Conservation (phyloP, 495 filamentous ascomycete genomes). For the Podospora appendiculata region DNA sequence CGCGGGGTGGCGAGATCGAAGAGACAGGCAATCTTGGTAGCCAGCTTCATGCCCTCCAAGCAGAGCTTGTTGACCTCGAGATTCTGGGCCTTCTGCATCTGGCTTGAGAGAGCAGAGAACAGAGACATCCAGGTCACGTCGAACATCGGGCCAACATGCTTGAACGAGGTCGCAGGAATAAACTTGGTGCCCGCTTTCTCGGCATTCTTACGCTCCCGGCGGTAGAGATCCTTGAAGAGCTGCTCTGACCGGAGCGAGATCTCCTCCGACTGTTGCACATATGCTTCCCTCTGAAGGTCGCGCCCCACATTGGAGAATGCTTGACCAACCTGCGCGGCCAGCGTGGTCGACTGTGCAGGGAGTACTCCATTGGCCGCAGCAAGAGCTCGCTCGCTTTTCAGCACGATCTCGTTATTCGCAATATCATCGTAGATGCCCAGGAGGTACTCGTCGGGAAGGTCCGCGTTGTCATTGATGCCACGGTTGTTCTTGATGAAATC, state of each 20-base stretch:
- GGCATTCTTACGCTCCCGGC: slow-evolving; percentile 71
- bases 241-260: slow-evolving; percentile 63
- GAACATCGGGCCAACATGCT: slow-evolving; percentile 97
- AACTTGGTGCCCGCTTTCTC: slow-evolving; percentile 65
- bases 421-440: slow-evolving; percentile 89
- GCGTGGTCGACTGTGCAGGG: slow-evolving; percentile 53
- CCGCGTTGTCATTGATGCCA: slow-evolving; percentile 94
- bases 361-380: slow-evolving; percentile 64
- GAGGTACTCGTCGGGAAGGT: slow-evolving; percentile 90
- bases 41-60: slow-evolving; percentile 90
- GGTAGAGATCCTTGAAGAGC: slow-evolving; percentile 82
- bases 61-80: slow-evolving; percentile 84
- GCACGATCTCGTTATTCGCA: slow-evolving; percentile 80
- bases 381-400: slow-evolving; percentile 82
- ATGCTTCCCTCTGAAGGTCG: slow-evolving; percentile 87
- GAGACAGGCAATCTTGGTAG: slow-evolving; percentile 83
- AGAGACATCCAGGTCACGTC: slow-evolving; percentile 99
- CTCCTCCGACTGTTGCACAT: slow-evolving; percentile 88
- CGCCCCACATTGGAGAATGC: slow-evolving; percentile 84
- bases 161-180: slow-evolving; percentile 85
- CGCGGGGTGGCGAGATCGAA: slow-evolving; percentile 88
- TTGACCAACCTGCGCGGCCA: slow-evolving; percentile 82
- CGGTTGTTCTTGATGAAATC: slow-evolving; percentile 99
- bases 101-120: slow-evolving; percentile 82
- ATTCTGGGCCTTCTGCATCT: slow-evolving; percentile 86